Evolutionary conservation across 2,329 filamentous ascomycete species (phyloP), one percentile per base, ranked within the genome.

Genomic region (Verticillium tricorpus): DNA sequence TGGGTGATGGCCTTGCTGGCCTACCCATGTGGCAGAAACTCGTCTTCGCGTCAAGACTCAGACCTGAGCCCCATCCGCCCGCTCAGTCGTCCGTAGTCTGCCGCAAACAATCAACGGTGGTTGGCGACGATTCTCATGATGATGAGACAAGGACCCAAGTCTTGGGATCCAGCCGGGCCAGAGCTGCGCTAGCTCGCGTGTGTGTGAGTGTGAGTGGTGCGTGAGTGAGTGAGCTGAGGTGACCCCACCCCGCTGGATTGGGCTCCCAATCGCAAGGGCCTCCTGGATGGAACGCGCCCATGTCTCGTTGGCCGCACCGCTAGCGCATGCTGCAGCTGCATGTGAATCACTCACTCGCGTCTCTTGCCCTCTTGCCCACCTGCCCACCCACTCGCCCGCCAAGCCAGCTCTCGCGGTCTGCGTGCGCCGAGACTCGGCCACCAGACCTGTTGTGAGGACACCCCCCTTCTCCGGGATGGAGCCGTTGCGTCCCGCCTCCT

Each of bases 311-410:
- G 45, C 19, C 45, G 45, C 11, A 25, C 45, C 45, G 8, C 45
- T 22, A 52, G 19, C 45, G 45, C 45, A 25, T 19, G 19, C 45
- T 52, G 45, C 40, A 50, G 40, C 55, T 35, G 28, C 55, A 37
- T 35, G 55, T 57, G 55, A 57, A 57, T 57, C 55, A 57, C 34
- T 19, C 37, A 50, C 45, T 58, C 39, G 37, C 28, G 19, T n/a
- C 37, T 19, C 11, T 52, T 39, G 37, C 12, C 12, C 37, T 39
- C 14, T 39, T 39, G 17, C 37, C 37, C 8, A 5, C 14, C 7
- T 35, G 34, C 34, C 34, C n/a, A n/a, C n/a, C n/a, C 14, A 15
- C 15, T n/a, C 17, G 14, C 17, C 6, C 37, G 6, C 14, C 37
- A 17, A 40, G 6, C 12, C 14, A 40, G 17, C 37, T 9, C 19